A percentile compares a stretch with the other conserved stretches of the same genome.
Conservation (phyloP, 2,329 filamentous ascomycete genomes). For the Cercospora citrullina region DNA sequence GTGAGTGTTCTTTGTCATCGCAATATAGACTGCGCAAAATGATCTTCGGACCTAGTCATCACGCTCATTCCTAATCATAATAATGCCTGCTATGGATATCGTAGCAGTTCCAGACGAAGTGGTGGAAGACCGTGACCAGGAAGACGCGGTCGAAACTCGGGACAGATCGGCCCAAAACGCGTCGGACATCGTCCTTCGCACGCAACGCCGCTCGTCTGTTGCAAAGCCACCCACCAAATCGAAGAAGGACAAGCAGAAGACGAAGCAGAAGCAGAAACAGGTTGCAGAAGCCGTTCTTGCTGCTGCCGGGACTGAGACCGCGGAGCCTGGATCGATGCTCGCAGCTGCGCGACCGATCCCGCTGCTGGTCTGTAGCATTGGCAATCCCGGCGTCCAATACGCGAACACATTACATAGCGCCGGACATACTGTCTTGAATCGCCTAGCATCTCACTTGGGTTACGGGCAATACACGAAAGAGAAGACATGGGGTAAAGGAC, state of each 20-base stretch:
- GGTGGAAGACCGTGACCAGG: not conserved
- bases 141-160: constrained; percentile 5
- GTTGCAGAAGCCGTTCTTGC: not conserved
- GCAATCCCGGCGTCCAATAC: constrained; percentile 73
- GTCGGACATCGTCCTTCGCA: constrained; percentile 7
- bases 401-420: constrained; percentile 80
- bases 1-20: not conserved
- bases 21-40: not conserved
- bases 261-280: constrained; percentile 13
- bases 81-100: not conserved
- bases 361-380: constrained; percentile 81
- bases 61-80: not conserved
- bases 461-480: constrained; percentile 40
- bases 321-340: constrained; percentile 15
- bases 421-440: constrained; percentile 73
- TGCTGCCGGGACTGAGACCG: not conserved
- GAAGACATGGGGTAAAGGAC: constrained; percentile 50
- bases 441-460: constrained; percentile 55
- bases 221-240: constrained; percentile 13
- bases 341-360: constrained; percentile 38
- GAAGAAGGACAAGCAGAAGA: constrained; percentile 12
- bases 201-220: constrained; percentile 17
- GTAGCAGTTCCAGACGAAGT: not conserved
- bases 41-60: not conserved
- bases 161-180: not conserved